Evolutionary conservation across 768 basidiomycete species (phyloP), one percentile per base, ranked within the genome.

Genomic region (Trametes coccinea): DNA sequence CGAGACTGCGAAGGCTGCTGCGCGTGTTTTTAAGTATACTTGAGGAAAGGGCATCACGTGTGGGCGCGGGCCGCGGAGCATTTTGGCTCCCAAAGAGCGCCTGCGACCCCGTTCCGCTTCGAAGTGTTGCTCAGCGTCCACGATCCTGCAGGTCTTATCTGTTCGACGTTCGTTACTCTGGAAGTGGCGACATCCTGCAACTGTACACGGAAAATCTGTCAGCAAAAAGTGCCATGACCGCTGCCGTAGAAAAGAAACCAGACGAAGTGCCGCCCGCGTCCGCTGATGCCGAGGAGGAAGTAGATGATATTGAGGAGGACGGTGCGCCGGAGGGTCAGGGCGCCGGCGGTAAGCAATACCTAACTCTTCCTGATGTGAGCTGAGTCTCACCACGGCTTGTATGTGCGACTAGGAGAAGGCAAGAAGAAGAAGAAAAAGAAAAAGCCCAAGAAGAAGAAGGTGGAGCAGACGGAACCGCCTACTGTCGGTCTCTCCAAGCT

Each of bases 361-460:
- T 52, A 16, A 5, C 10, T 4, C 43, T 3, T 29, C 27, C 9
- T 27, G 14, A 40, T 13, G 33, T 9, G 6, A 22, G 9, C 44
- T 9, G 4, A 40, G 34, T 41, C 31, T 48, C 27, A 41, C 14
- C 39, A 8, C 14, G n/a, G 13, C 14, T 14, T 43, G 41, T 14
- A 11, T 39, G 22, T 13, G 16, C 8, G 29, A 8, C 22, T n/a
- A 71, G 86, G 81, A 22, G 86, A 86, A 46, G 79, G 70, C 55
- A 86, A 87, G 74, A 90, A 86, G 73, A 95, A 93, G 76, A 96
- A 96, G 80, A 98, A 95, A 73, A 93, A 95, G 77, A 96, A 93
- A 76, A 95, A 93, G 74, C 77, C 90, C 60, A 94, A 94, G 77
- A 88, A 89, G 80, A 95, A 82, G 77, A 82, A 82, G 76, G 62